Base-by-base conservation (phyloP, 78 protist genomes). In the Dictyostelium purpureum region DNA sequence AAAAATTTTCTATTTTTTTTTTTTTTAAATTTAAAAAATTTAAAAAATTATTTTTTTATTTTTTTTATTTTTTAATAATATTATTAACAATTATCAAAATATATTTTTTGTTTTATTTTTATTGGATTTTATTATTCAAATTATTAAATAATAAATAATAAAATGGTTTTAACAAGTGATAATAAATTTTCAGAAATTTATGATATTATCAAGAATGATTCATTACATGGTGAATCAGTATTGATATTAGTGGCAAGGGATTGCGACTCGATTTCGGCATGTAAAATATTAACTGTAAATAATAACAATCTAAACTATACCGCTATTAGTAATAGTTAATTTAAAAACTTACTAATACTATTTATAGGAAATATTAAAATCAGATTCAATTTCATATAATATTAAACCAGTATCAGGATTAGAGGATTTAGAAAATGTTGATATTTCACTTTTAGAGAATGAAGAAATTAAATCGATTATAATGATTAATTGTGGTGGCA, bases 401-500 rank as follows among this genome's bases (percentile, higher is more conserved):
- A n/a, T 85, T 45, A 85, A 85, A 59, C 81, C 91, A 24, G 91
- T 85, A 10, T 38, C 73, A 26, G 73, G 82, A 6, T 57, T 33
- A 12, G 31, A 37, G 14, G 81, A 71, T 42, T 59, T 85, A 59
- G 70, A 45, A 47, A 47, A 85, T 26, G 81, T 73, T 2, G 73
- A 85, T 59, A 42, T 49, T 37, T 21, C 63, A 70, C 19, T 85
- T 3, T 33, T 73, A 7, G 82, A 73, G 0, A 85, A 85, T 85
- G 91, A 73, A 57, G 91, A 85, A 4, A 28, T 69, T 18, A 79
- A 73, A 71, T 52, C 90, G 1, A 77, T 91, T 37, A 66, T 91
- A 31, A 54, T 91, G 79, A 54, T 91, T 31, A 81, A 91, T 61
- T 91, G 95, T 87, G 95, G 95, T 43, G 95, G 93, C 16, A 51